Base-by-base conservation (phyloP, 139 green algal genomes). In the Ulvella scutata region DNA sequence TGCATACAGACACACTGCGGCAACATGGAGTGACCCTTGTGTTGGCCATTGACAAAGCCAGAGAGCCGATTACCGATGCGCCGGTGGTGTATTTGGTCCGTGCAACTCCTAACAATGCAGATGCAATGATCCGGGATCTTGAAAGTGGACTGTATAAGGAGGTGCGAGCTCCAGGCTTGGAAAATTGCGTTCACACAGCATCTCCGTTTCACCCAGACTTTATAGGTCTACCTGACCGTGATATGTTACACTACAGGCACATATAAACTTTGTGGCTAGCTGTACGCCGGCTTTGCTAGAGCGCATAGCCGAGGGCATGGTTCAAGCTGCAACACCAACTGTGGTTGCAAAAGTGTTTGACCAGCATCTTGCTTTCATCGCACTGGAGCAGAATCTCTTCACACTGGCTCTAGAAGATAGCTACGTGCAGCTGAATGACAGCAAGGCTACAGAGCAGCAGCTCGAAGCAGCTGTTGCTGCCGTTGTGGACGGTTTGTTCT, bases 41-140 rank as follows among this genome's bases (percentile, higher is more conserved):
- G 77, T 80, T 99, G 20, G 75, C 88, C 61, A 74, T 99, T 20
- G 91, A 97, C 28, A 36, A 78, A 0, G 90, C 97, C 0, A 85
- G 95, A 20, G 88, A 99, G 82, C 61, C 87, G 38, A 97, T 99
- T 59, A 86, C 93, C 0, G 95, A 99, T 44, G 93, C 96, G n/a
- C 92, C 95, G 33, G 94, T 92, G 0, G 81, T 99, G 0, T 99
- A 99, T 79, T 92, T 98, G 51, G 81, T 98, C n/a, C 78, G 88
- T 37, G 85, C 90, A 21, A 92, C 76, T 4, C 51, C 80, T 29
- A 43, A 76, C 9, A 92, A 93, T 37, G 77, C 97, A 3, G 74
- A 89, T 33, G 81, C 84, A 6, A 90, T 98, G 37, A 75, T 81
- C 0, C 39, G 81, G 3, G 95, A 99, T 77, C 83, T 87, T 20